phyloP scores from a whole-genome alignment of 352 stramenopile species.

The Stramenopiles sp. region DNA sequence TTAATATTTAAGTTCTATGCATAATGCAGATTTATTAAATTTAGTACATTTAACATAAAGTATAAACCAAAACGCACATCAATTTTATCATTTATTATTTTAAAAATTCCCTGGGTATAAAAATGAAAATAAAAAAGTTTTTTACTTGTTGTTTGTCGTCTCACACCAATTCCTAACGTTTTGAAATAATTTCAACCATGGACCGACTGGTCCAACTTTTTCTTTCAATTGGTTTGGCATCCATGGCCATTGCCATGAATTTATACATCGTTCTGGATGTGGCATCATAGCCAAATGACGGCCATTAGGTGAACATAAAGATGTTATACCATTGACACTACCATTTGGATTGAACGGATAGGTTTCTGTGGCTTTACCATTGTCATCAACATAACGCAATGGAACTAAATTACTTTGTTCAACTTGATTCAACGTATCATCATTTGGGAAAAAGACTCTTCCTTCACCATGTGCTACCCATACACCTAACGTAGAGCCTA shows the following conservation, averaged over 20 bases:
- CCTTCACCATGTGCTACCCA: constrained; percentile 88
- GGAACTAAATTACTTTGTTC: constrained; percentile 70
- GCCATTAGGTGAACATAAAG: constrained; percentile 83
- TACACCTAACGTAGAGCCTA: constrained; percentile 81
- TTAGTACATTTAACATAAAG: too few relatives aligned
- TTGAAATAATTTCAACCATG: constrained; percentile 94
- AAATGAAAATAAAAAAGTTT: constrained; percentile 8
- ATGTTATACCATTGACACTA: constrained; percentile 82
- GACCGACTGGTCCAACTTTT: constrained; percentile 16
- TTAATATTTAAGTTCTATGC: too few relatives aligned
- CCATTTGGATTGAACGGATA: constrained; percentile 99
- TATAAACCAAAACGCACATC: too few relatives aligned
- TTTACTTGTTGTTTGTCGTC: constrained; percentile 15
- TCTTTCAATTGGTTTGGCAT: constrained; percentile 55
- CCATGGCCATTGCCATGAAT: constrained; percentile 93
- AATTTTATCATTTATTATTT: too few relatives aligned
- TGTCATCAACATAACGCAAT: constrained; percentile 89
- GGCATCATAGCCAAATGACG: constrained; percentile 97
- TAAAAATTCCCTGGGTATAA: too few relatives aligned
- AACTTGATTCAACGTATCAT: constrained; percentile 58
- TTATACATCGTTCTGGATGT: constrained; percentile 90
- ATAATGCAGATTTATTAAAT: too few relatives aligned
- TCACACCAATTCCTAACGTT: constrained; percentile 92
- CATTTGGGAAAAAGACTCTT: constrained; percentile 82
- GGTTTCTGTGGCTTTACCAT: constrained; percentile 66